phyloP scores from a whole-genome alignment of 2,329 filamentous ascomycete genomes.

The Scleromitrula shiraiana region DNA sequence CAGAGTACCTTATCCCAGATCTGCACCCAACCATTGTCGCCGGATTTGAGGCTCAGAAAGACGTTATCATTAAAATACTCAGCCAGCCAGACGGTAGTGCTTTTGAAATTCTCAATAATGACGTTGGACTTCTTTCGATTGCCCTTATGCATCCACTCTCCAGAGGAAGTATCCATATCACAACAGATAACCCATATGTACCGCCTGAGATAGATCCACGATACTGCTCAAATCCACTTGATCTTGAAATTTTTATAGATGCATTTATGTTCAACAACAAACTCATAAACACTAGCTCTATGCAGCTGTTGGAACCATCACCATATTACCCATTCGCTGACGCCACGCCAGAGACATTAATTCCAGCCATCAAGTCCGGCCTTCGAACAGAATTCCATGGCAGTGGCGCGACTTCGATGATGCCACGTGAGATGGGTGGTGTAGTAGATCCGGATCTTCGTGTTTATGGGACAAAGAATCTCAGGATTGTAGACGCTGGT shows the following conservation, averaged over 20 bases:
- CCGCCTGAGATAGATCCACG: slow-evolving; percentile 39
- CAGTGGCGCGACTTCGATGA: slow-evolving; percentile 20
- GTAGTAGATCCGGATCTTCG: slow-evolving; percentile 18
- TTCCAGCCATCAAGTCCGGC: slow-evolving; percentile 15
- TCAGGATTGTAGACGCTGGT: slow-evolving; percentile 21
- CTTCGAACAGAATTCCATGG: slow-evolving; percentile 23
- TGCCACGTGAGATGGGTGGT: slow-evolving; percentile 15
- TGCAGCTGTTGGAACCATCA: slow-evolving; percentile 15
- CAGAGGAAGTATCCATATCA: slow-evolving; percentile 50
- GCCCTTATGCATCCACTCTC: slow-evolving; percentile 45
- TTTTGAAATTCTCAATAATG: slow-evolving; percentile 22
- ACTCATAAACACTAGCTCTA: slow-evolving; percentile 18
- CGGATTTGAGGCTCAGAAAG: slow-evolving; percentile 20
- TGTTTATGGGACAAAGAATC: slow-evolving; percentile 17
- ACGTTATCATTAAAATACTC: slow-evolving; percentile 14
- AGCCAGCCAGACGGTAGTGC: slow-evolving; percentile 17
- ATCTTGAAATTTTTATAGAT: slow-evolving; percentile 19
- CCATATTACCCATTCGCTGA: slow-evolving; percentile 20
- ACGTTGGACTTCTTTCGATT: slow-evolving; percentile 20
- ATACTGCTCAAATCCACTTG: slow-evolving; percentile 22
- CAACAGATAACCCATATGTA: slow-evolving; percentile 32
- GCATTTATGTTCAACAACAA: slow-evolving; percentile 22
- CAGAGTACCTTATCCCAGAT: slow-evolving; percentile 15
- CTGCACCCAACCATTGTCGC: slow-evolving; percentile 18
- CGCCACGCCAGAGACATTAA: slow-evolving; percentile 15